Conservation (phyloP, 2,329 filamentous ascomycete genomes). For the Beauveria pseudobassiana region DNA sequence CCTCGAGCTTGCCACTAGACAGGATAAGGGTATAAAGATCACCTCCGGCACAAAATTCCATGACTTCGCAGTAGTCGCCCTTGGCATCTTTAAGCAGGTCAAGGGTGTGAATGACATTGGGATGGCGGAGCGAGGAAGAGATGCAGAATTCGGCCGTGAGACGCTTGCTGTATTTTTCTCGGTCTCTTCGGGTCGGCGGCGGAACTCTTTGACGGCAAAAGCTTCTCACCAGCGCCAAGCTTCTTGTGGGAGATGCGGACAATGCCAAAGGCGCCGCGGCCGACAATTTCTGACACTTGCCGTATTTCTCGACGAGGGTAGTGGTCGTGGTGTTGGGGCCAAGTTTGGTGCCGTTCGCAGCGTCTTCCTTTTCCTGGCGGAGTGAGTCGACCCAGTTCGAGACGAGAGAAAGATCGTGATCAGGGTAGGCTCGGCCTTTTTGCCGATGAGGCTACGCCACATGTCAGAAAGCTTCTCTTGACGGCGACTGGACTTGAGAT, state of each 20-base stretch:
- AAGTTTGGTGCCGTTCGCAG: slow-evolving; percentile 72
- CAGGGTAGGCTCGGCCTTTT: slow-evolving; percentile 67
- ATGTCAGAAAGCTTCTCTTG: slow-evolving; percentile 94
- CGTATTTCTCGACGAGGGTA: slow-evolving; percentile 90
- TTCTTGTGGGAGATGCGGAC: slow-evolving; percentile 97
- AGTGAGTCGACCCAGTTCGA: slow-evolving; percentile 94
- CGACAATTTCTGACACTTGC: slow-evolving; percentile 95
- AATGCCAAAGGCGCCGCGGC: slow-evolving; percentile 92
- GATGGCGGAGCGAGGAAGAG: slow-evolving; percentile 90
- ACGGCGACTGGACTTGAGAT: slow-evolving; percentile 79
- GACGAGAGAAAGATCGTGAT: slow-evolving; percentile 84
- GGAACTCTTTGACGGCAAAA: slow-evolving; percentile 97
- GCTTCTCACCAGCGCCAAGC: slow-evolving; percentile 75
- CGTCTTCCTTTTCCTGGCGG: slow-evolving; percentile 80
- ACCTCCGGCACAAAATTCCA: slow-evolving; percentile 97
- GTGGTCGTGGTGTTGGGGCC: slow-evolving; percentile 61
- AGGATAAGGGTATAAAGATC: slow-evolving; percentile 92
- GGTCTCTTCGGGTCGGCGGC: slow-evolving; percentile 85
- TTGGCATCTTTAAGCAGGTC: slow-evolving; percentile 94
- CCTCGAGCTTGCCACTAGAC: slow-evolving; percentile 83
- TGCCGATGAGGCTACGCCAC: slow-evolving; percentile 79
- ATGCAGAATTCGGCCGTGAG: slow-evolving; percentile 98
- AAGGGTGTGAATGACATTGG: slow-evolving; percentile 95
- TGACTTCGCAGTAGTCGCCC: slow-evolving; percentile 96
- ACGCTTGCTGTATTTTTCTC: slow-evolving; percentile 97